Evolutionary conservation across 2,329 filamentous ascomycete species (phyloP).

Genomic region (Aspergillus ibericus): DNA sequence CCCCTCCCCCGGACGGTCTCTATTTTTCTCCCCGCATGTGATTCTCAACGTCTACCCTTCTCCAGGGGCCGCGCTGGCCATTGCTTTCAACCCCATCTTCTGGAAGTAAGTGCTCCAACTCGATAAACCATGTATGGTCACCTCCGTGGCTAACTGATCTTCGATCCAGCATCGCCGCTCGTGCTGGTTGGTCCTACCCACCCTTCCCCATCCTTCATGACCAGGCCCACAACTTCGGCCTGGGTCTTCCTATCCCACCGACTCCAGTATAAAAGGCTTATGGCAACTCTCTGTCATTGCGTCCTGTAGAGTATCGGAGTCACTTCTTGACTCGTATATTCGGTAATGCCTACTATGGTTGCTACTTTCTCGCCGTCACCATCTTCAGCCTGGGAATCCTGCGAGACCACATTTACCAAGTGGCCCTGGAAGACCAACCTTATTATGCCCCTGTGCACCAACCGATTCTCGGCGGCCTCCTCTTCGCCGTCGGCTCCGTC

Average conservation of each 20-base stretch:
- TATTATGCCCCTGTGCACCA: constrained; percentile 70
- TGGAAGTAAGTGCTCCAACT: constrained; percentile 77
- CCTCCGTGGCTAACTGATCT: constrained; percentile 13
- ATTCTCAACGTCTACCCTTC: constrained; percentile 19
- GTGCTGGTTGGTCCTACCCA: constrained; percentile 61
- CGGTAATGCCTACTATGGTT: constrained; percentile 74
- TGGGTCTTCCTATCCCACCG: neutral
- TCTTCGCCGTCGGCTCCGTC: constrained; percentile 75
- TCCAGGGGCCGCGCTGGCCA: constrained; percentile 74
- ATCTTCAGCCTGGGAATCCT: constrained; percentile 92
- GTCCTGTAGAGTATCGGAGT: constrained; percentile 78
- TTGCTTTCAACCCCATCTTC: constrained; percentile 96
- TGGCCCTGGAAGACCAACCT: constrained; percentile 74
- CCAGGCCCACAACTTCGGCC: neutral
- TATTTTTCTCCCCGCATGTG: constrained; percentile 27
- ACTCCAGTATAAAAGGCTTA: constrained; percentile 10
- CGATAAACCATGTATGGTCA: neutral
- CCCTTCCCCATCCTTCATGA: constrained; percentile 3
- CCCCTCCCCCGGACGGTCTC: constrained; percentile 1
- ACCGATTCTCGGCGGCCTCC: constrained; percentile 64
- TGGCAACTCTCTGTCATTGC: constrained; percentile 14
- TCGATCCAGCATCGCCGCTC: constrained; percentile 69
- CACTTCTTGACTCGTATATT: constrained; percentile 86
- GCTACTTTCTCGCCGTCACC: constrained; percentile 81
- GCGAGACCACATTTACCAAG: constrained; percentile 84